Conservation (phyloP, 2,329 filamentous ascomycete species). For the Fusarium tuaranense region DNA sequence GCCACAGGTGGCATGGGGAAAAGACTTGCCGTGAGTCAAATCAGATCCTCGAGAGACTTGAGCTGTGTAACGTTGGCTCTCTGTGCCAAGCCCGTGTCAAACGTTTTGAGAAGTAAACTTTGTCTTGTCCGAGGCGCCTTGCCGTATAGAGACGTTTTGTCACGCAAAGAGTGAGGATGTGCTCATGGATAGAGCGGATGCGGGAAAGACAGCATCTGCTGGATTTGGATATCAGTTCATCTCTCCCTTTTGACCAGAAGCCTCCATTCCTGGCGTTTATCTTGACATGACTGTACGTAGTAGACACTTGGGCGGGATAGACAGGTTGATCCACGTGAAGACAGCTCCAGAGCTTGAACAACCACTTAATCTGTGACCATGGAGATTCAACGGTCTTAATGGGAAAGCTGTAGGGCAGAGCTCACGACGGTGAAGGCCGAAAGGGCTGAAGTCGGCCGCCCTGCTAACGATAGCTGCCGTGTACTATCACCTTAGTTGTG, state of each 20-base stretch:
- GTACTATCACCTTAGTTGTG: background rate
- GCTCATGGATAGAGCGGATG: background rate
- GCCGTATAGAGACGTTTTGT: conserved; percentile 5
- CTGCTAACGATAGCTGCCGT: conserved; percentile 15
- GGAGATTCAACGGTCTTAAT: background rate
- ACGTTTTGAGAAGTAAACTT: conserved; percentile 29
- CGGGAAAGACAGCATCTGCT: background rate
- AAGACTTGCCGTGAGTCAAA: background rate
- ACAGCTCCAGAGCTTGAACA: background rate
- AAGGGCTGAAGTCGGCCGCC: conserved; percentile 3
- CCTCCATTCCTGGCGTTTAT: conserved; percentile 12
- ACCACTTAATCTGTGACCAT: background rate
- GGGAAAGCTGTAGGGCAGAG: background rate
- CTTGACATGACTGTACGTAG: background rate
- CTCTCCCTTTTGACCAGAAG: background rate
- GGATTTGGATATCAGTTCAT: background rate
- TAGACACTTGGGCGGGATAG: background rate
- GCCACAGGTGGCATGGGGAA: background rate
- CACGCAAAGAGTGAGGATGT: background rate
- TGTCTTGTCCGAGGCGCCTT: conserved; percentile 8
- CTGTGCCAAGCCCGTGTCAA: background rate
- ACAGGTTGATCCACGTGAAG: background rate
- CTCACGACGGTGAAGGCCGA: background rate
- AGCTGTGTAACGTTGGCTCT: background rate
- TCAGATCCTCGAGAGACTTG: background rate